Conservation (phyloP, 2,329 filamentous ascomycete species). For the Aspergillus sp. region DNA sequence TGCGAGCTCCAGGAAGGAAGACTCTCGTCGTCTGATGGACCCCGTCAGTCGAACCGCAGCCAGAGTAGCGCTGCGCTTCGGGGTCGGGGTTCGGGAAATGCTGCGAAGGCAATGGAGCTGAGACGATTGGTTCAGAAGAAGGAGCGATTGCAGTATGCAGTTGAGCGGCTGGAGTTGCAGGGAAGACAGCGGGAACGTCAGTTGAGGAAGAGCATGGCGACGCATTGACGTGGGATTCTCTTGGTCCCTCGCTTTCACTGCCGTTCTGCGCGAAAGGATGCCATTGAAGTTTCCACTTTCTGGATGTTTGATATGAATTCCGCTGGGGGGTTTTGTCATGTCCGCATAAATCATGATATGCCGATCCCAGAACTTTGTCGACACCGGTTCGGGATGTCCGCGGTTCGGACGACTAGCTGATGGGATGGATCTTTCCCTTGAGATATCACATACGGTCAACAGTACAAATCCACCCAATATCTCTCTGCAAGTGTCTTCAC, state of each 20-base stretch:
- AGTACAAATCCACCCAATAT: too few species aligned
- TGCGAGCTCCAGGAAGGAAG: conserved; percentile 74
- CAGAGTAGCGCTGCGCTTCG: conserved; percentile 13
- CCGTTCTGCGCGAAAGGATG: too few species aligned
- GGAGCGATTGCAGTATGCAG: conserved; percentile 76
- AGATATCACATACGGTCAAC: too few species aligned
- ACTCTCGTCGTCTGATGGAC: conserved; percentile 35
- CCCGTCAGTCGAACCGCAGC: conserved; percentile 14
- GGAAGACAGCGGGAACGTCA: conserved; percentile 68
- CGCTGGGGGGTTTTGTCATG: too few species aligned
- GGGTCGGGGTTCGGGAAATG: conserved; percentile 15
- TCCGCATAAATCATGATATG: neutral
- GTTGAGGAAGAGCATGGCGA: conserved; percentile 63
- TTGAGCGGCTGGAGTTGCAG: conserved; percentile 77
- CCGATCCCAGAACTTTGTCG: neutral
- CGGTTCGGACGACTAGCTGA: too few species aligned
- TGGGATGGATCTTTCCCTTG: too few species aligned
- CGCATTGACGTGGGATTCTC: conserved; percentile 15
- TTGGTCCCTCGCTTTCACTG: too few species aligned
- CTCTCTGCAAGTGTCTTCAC: too few species aligned
- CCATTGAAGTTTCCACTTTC: too few species aligned
- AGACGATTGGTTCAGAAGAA: conserved; percentile 69
- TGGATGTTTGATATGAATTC: too few species aligned
- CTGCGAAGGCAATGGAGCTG: conserved; percentile 49
- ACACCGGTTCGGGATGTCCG: neutral